Conservation (phyloP, 2,329 filamentous ascomycete genomes). For the Ophiognomonia clavigignenti-juglandacearum region DNA sequence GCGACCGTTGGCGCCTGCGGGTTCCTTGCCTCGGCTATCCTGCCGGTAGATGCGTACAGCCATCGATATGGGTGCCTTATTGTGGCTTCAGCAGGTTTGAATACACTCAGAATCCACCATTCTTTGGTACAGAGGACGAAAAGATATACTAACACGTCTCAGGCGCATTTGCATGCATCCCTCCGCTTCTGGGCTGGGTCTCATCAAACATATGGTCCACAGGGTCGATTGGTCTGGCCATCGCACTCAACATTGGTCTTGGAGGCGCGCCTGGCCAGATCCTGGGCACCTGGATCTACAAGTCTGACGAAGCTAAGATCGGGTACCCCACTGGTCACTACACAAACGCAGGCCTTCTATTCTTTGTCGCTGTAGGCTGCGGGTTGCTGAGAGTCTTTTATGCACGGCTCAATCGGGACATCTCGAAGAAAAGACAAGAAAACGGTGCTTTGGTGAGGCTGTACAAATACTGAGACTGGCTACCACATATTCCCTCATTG, state of each 20-base stretch:
- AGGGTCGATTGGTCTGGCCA: constrained; percentile 60
- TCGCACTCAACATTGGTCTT: constrained; percentile 65
- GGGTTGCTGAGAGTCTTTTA: constrained; percentile 53
- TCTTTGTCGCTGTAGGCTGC: constrained; percentile 53
- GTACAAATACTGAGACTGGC: too few species aligned
- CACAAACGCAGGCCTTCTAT: constrained; percentile 56
- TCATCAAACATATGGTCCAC: constrained; percentile 64
- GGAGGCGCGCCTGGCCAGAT: constrained; percentile 66
- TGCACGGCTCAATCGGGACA: constrained; percentile 38
- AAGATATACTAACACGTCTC: too few species aligned
- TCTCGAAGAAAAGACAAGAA: too few species aligned
- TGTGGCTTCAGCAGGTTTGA: constrained; percentile 61
- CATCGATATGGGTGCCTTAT: constrained; percentile 66
- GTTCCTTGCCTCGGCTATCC: constrained; percentile 58
- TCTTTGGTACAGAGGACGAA: too few species aligned
- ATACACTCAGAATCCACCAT: constrained; percentile 53
- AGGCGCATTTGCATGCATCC: constrained; percentile 63
- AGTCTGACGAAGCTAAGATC: constrained; percentile 49
- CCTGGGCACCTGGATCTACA: constrained; percentile 70
- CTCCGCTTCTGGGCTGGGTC: constrained; percentile 41
- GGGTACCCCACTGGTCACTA: constrained; percentile 70
- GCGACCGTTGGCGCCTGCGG: constrained; percentile 40
- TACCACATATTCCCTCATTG: too few species aligned
- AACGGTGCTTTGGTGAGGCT: too few species aligned
- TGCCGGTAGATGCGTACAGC: constrained; percentile 55